A percentile compares a stretch with the other conserved stretches of the same genome.
Conservation (phyloP, 768 basidiomycete species). For the Lactarius sanguifluus region DNA sequence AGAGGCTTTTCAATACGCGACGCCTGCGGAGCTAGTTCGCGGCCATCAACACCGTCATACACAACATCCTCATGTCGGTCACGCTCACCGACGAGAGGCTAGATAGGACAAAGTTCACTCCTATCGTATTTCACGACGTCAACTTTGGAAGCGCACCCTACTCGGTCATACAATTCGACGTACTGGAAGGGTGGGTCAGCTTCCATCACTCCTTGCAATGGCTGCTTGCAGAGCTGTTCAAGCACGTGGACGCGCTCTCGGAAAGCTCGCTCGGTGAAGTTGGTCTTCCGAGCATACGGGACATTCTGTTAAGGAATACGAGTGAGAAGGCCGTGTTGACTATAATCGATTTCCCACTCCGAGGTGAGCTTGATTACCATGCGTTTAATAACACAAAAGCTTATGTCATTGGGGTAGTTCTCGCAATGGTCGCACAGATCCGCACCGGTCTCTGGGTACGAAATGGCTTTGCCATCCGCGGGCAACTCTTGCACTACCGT, state of each 20-base stretch:
- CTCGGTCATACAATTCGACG: conserved; percentile 74
- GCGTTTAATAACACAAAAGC: neutral
- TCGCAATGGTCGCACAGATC: conserved; percentile 92
- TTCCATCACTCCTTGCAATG: conserved; percentile 93
- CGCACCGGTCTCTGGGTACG: conserved; percentile 96
- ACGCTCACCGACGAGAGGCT: conserved; percentile 65
- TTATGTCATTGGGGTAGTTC: conserved; percentile 46
- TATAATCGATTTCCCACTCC: conserved; percentile 83
- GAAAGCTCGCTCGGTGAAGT: conserved; percentile 52
- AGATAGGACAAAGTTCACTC: conserved; percentile 63
- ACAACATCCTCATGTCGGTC: conserved; percentile 70
- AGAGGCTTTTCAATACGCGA: conserved; percentile 68
- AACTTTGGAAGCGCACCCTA: conserved; percentile 59
- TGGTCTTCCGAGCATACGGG: conserved; percentile 55
- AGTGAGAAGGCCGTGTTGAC: conserved; percentile 70
- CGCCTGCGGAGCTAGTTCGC: conserved; percentile 59
- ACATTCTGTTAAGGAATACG: conserved; percentile 59
- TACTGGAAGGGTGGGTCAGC: conserved; percentile 79
- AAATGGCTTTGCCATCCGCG: conserved; percentile 93
- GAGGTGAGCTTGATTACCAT: conserved; percentile 57
- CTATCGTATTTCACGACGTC: conserved; percentile 64
- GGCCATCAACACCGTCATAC: conserved; percentile 67
- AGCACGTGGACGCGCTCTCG: conserved; percentile 69
- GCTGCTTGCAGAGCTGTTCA: conserved; percentile 86
- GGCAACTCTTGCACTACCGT: conserved; percentile 92